These are phyloP conservation scores for Monosporascus sp. DNA, from an alignment of 2,329 filamentous ascomycete genomes.

Conservation along the genomic window DNA sequence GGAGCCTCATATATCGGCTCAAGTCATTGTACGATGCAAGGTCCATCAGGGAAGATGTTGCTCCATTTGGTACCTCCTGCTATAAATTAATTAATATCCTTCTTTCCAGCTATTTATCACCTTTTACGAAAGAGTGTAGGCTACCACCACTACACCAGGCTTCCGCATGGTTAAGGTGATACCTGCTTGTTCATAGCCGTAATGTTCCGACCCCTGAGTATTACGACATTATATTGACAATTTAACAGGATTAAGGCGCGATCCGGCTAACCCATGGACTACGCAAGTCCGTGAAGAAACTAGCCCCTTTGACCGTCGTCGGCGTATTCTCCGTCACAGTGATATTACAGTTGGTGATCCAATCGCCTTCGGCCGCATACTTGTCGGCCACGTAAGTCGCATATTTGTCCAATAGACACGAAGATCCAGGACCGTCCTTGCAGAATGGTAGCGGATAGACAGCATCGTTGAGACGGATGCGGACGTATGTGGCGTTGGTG, in stretches of 20 bases:
- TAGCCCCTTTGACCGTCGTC: conserved; percentile 37
- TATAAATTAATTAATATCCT: too few relatives aligned
- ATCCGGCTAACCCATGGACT: conserved; percentile 29
- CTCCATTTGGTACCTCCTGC: too few relatives aligned
- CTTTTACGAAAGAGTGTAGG: too few relatives aligned
- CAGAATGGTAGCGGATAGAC: conserved; percentile 55
- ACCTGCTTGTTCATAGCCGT: too few relatives aligned
- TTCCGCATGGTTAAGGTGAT: too few relatives aligned
- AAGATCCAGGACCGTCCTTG: conserved; percentile 48
- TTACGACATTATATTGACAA: too few relatives aligned
- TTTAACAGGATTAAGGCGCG: conserved; percentile 6
- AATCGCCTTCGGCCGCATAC: conserved; percentile 43
- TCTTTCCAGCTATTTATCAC: too few relatives aligned
- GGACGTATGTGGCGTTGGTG: conserved; percentile 40
- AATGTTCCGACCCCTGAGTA: too few relatives aligned
- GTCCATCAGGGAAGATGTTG: too few relatives aligned
- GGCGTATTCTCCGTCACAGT: conserved; percentile 32
- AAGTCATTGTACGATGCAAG: too few relatives aligned
- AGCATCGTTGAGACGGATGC: conserved; percentile 56
- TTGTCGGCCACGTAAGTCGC: conserved; percentile 37
- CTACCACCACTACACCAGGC: too few relatives aligned
- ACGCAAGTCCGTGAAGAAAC: conserved; percentile 42
- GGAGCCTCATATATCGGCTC: too few relatives aligned
- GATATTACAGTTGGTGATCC: conserved; percentile 42
- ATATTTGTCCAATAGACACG: conserved; percentile 44